phyloP scores from a whole-genome alignment of 495 filamentous ascomycete species.

The Extremus antarcticus region DNA sequence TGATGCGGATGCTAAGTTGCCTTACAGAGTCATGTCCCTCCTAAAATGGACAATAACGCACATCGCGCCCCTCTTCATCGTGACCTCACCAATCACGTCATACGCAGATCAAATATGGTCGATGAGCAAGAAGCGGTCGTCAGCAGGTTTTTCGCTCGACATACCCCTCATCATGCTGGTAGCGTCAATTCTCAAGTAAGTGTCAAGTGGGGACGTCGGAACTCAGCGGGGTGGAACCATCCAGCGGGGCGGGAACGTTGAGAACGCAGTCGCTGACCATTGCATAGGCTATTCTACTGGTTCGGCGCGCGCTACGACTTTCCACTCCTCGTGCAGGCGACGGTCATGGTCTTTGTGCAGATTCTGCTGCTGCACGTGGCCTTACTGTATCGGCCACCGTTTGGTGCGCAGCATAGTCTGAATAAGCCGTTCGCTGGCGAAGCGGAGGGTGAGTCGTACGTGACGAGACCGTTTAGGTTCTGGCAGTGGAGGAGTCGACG shows the following conservation, averaged over 20 bases:
- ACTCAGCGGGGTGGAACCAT: no score
- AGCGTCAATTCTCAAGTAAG: slow-evolving; percentile 79
- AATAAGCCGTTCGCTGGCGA: slow-evolving; percentile 41
- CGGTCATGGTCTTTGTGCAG: slow-evolving; percentile 81
- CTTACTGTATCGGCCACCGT: slow-evolving; percentile 69
- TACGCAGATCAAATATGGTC: slow-evolving; percentile 87
- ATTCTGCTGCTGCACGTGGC: slow-evolving; percentile 77
- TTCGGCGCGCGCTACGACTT: slow-evolving; percentile 75
- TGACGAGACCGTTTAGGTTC: slow-evolving; percentile 68
- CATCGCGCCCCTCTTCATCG: slow-evolving; percentile 42
- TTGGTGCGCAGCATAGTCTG: slow-evolving; percentile 21
- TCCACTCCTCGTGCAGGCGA: slow-evolving; percentile 70
- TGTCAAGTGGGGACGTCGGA: no score
- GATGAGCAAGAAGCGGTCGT: slow-evolving; percentile 71
- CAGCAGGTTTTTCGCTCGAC: slow-evolving; percentile 79
- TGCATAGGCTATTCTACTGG: slow-evolving; percentile 79
- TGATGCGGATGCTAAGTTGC: background rate
- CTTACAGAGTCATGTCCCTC: slow-evolving; percentile 13
- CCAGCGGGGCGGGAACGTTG: no score
- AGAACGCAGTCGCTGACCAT: no score
- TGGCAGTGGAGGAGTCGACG: slow-evolving; percentile 84
- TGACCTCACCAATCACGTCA: slow-evolving; percentile 73
- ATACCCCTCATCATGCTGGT: slow-evolving; percentile 97
- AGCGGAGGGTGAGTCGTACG: slow-evolving; percentile 34
- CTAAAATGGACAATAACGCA: slow-evolving; percentile 21